Evolutionary conservation across 495 filamentous ascomycete genomes (phyloP).

Genomic region (Aspergillus homomorphus): DNA sequence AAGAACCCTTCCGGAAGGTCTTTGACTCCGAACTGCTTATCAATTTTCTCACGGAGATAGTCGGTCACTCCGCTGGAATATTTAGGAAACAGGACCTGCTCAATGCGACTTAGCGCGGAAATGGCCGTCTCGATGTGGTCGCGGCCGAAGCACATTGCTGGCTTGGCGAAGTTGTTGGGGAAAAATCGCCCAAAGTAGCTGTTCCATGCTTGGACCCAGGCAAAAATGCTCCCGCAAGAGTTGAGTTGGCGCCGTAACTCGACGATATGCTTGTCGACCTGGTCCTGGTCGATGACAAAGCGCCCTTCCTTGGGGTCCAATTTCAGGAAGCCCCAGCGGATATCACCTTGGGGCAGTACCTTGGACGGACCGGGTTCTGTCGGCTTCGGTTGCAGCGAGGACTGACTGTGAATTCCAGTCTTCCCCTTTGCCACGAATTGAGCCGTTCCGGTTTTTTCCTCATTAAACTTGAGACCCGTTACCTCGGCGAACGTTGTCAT

Average conservation of each 20-base stretch:
- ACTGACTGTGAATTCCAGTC: neutral
- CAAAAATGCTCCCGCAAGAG: conserved; percentile 54
- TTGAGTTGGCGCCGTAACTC: conserved; percentile 59
- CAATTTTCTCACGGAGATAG: conserved; percentile 54
- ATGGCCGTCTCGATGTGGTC: conserved; percentile 63
- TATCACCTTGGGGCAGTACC: conserved; percentile 50
- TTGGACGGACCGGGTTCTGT: neutral
- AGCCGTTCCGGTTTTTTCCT: conserved; percentile 57
- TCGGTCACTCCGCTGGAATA: conserved; percentile 49
- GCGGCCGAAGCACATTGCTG: conserved; percentile 62
- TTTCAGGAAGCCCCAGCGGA: conserved; percentile 64
- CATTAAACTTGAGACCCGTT: conserved; percentile 57
- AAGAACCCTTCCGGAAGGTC: conserved; percentile 67
- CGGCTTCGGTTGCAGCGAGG: neutral
- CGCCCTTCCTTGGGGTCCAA: conserved; percentile 52
- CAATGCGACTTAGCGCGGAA: conserved; percentile 56
- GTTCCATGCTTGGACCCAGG: conserved; percentile 66
- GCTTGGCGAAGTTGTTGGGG: conserved; percentile 61
- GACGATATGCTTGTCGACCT: conserved; percentile 60
- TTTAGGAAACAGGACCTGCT: conserved; percentile 50
- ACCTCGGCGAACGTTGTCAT: conserved; percentile 52
- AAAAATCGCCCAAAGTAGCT: conserved; percentile 63
- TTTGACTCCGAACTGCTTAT: conserved; percentile 50
- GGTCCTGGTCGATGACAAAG: conserved; percentile 60
- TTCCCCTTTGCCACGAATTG: conserved; percentile 26